These are phyloP conservation scores for Plasmodium relictum DNA, from an alignment of 169 alveolate species.

Conservation along the genomic window DNA sequence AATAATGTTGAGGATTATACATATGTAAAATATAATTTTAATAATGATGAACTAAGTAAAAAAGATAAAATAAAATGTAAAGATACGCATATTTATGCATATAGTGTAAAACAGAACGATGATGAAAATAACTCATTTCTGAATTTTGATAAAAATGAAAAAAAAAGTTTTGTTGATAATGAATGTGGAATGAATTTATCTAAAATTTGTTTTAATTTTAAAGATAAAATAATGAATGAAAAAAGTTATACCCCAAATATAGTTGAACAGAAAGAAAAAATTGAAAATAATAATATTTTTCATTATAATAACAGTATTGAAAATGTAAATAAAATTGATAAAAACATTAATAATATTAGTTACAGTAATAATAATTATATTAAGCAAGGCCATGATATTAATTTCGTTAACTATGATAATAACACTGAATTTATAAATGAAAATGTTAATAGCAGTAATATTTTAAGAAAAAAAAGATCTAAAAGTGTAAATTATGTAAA, in stretches of 20 bases:
- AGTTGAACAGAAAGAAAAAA: no score
- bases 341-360: no score
- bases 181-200: neutral
- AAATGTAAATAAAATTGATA: no score
- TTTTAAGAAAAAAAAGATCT: slow-evolving; percentile 19
- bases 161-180: neutral
- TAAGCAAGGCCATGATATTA: no score
- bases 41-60: neutral
- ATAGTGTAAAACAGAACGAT: neutral
- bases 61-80: neutral
- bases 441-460: neutral
- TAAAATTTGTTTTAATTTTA: no score
- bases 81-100: neutral
- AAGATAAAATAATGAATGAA: no score
- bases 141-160: neutral
- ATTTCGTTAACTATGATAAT: no score
- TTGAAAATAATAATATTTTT: no score
- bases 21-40: neutral
- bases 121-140: neutral
- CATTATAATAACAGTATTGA: no score
- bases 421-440: no score
- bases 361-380: no score
- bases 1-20: neutral
- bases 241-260: no score
- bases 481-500: slow-evolving; percentile 21